phyloP scores from a whole-genome alignment of 805 yeast genomes.

The Torulaspora microellipsoides region DNA sequence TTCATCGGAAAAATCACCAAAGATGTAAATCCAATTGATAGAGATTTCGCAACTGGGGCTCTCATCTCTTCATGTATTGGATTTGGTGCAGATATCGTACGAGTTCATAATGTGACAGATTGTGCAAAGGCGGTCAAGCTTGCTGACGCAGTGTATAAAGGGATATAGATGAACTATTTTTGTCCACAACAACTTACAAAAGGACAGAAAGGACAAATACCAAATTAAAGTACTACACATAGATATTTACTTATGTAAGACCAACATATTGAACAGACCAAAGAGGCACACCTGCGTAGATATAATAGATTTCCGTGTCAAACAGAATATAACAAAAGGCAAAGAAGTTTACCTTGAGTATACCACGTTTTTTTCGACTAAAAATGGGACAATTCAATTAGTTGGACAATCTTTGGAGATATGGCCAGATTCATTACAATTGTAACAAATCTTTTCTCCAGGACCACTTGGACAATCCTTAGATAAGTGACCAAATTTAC shows the following conservation, averaged over 20 bases:
- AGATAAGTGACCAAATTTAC: conserved; percentile 83
- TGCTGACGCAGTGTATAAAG: conserved; percentile 57
- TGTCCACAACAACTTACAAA: neutral
- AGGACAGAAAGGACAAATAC: conserved; percentile 1
- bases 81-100: conserved; percentile 69
- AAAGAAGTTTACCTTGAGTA: too few species aligned
- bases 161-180: neutral
- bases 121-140: conserved; percentile 50
- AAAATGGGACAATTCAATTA: conserved; percentile 4
- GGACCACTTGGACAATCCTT: conserved; percentile 68
- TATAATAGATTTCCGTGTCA: neutral
- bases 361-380: neutral
- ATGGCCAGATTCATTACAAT: conserved; percentile 65
- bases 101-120: conserved; percentile 80
- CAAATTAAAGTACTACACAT: conserved; percentile 5
- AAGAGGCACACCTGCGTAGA: neutral
- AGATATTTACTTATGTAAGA: conserved; percentile 5
- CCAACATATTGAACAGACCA: conserved; percentile 7
- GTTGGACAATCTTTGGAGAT: conserved; percentile 71
- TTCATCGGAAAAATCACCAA: conserved; percentile 76
- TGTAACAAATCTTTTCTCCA: conserved; percentile 47
- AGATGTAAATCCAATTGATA: conserved; percentile 49
- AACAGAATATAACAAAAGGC: too few species aligned
- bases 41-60: conserved; percentile 75
- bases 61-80: conserved; percentile 69